Percentiles rank a stretch among this genome's conserved stretches.
Evolutionary conservation across 257 asterid species (phyloP).

Genomic region (Penstemon eatonii): DNA sequence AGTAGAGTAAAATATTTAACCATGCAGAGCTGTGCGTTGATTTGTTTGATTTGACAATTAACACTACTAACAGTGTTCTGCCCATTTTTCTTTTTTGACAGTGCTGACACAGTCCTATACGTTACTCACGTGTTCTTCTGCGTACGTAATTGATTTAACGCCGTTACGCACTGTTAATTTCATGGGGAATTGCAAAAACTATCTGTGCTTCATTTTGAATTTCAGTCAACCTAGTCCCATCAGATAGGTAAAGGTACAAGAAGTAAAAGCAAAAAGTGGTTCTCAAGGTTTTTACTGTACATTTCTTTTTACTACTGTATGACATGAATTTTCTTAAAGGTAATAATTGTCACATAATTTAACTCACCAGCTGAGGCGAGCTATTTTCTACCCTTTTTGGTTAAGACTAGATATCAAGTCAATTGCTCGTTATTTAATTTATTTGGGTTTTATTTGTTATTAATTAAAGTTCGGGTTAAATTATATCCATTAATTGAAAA

Average conservation of each 20-base stretch:
- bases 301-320: too few species aligned
- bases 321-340: background rate
- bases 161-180: background rate
- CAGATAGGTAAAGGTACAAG: slow-evolving; percentile 1
- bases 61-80: background rate
- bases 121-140: too few species aligned
- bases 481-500: too few species aligned
- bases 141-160: background rate
- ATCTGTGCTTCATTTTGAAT: background rate
- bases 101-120: too few species aligned
- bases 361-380: slow-evolving; percentile 1
- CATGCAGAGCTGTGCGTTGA: background rate
- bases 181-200: slow-evolving; percentile 4
- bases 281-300: too few species aligned
- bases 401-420: background rate
- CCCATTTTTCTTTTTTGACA: background rate
- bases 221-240: slow-evolving; percentile 19
- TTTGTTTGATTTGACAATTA: slow-evolving; percentile 19
- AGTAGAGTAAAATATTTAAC: background rate
- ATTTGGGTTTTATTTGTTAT: too few species aligned
- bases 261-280: background rate
- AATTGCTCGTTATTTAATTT: background rate
- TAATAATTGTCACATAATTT: slow-evolving; percentile 19
- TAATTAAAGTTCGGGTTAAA: too few species aligned
- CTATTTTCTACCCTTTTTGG: background rate